phyloP scores from a whole-genome alignment of 2,329 filamentous ascomycete genomes.

The Scedosporium boydii region DNA sequence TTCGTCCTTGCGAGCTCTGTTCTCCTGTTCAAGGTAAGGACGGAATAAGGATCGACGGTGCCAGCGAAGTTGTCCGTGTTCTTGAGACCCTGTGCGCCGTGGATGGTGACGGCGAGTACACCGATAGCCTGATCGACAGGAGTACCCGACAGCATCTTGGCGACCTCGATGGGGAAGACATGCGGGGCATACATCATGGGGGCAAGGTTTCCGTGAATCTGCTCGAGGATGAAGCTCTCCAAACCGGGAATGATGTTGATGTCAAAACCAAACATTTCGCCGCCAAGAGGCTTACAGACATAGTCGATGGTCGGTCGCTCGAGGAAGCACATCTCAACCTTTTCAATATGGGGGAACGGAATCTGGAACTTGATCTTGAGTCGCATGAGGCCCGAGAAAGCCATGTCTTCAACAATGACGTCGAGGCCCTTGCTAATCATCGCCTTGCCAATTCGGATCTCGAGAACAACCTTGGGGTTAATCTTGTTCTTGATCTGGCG shows the following conservation, averaged over 20 bases:
- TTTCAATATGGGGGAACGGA: slow-evolving; percentile 90
- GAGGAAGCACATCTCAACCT: slow-evolving; percentile 89
- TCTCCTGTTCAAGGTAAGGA: slow-evolving; percentile 76
- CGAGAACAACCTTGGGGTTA: slow-evolving; percentile 92
- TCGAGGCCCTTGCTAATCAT: slow-evolving; percentile 96
- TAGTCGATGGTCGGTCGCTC: slow-evolving; percentile 88
- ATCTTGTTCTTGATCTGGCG: slow-evolving; percentile 90
- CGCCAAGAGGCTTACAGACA: slow-evolving; percentile 93
- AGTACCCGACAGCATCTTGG: slow-evolving; percentile 93
- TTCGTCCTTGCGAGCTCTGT: slow-evolving; percentile 81
- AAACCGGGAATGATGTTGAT: slow-evolving; percentile 98
- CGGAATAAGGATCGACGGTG: slow-evolving; percentile 81
- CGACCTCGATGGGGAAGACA: slow-evolving; percentile 95
- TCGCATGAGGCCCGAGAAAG: slow-evolving; percentile 90
- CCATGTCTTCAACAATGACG: slow-evolving; percentile 96
- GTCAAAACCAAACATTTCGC: slow-evolving; percentile 91
- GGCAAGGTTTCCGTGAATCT: slow-evolving; percentile 85
- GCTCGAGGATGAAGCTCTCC: slow-evolving; percentile 87
- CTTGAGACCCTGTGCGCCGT: slow-evolving; percentile 86
- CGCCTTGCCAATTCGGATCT: slow-evolving; percentile 90
- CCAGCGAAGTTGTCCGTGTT: slow-evolving; percentile 91
- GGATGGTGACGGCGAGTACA: slow-evolving; percentile 82
- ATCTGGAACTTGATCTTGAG: slow-evolving; percentile 97
- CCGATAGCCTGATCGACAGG: slow-evolving; percentile 93
- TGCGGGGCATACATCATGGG: slow-evolving; percentile 99